Percentiles rank a stretch among this genome's conserved stretches.
Evolutionary conservation across 805 yeast species (phyloP).

Genomic region (Suhomyces sp.): DNA sequence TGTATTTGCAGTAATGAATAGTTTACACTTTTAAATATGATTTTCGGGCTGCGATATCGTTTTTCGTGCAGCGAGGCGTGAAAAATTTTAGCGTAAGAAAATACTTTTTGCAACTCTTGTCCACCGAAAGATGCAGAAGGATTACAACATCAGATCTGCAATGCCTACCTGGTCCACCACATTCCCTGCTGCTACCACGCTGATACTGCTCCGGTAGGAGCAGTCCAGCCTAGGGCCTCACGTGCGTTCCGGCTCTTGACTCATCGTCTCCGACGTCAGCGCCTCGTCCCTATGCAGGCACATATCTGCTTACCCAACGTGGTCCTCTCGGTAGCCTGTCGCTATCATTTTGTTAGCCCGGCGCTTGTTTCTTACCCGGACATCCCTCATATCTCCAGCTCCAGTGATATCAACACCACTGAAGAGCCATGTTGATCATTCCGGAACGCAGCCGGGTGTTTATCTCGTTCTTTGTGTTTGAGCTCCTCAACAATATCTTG

Average conservation of each 20-base stretch:
- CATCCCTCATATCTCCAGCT: neutral
- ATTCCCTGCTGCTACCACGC: neutral
- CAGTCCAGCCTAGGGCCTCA: neutral
- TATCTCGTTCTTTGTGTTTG: slow-evolving; percentile 73
- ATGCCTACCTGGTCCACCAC: neutral
- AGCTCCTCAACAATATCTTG: slow-evolving; percentile 80
- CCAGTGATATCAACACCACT: neutral
- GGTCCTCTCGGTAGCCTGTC: neutral
- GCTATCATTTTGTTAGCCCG: neutral
- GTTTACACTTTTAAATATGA: neutral
- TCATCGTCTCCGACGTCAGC: neutral
- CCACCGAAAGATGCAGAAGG: neutral
- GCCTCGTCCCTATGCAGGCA: neutral
- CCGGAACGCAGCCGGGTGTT: slow-evolving; percentile 34
- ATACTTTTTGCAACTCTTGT: neutral
- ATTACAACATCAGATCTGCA: too few relatives aligned
- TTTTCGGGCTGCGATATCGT: neutral
- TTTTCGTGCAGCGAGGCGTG: neutral
- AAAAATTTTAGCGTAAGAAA: neutral
- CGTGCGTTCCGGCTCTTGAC: neutral
- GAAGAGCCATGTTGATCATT: neutral
- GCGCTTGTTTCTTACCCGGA: neutral
- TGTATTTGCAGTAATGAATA: neutral
- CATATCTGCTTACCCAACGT: neutral
- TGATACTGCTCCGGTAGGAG: neutral